Evolutionary conservation across 129 eudicot species (phyloP), one percentile per base, ranked within the genome.

Genomic region (Scalesia atractyloides): DNA sequence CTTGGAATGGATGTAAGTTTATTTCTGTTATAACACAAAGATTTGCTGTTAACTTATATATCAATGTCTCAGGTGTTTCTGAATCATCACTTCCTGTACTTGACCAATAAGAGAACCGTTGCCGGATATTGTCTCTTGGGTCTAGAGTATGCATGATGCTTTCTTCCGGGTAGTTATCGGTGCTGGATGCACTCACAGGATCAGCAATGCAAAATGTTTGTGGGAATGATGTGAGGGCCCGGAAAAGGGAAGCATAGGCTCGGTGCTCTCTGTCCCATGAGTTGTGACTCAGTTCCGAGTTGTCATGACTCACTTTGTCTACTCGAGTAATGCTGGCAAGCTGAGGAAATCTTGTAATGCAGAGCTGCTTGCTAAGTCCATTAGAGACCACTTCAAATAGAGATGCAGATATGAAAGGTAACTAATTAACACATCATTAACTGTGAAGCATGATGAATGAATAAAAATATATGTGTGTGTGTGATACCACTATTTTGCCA

Each of bases 151-250:
- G 80, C 16, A 46, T 64, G 33, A 91, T 65, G 57, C 92, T 82
- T 68, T 91, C 97, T 48, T 78, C 78, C 0, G 97, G 97, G 76
- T 66, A 82, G 61, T 77, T 78, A 71, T 91, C 96, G 0, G 97
- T 88, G 85, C 96, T 91, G 2, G 97, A 84, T 20, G 97, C 97
- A 69, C 92, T 79, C 36, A 88, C 36, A 19, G 96, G 89, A 41
- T 76, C 50, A 17, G 60, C 66, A 73, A 88, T 65, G 74, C 96
- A 91, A 75, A 67, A 85, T 7, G 36, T 70, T 52, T 64, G 73
- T 16, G 74, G 61, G 63, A 78, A 63, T 19, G 75, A 3, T 4
- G 75, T 80, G 64, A 88, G 84, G 19, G 88, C 87, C 34, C 72
- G 79, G 68, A 81, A 82, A 43, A 91, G 76, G 26, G 90, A 86